Base-by-base conservation (phyloP, 371 early-diverging fungal genomes). In the Funneliformis caledonium region DNA sequence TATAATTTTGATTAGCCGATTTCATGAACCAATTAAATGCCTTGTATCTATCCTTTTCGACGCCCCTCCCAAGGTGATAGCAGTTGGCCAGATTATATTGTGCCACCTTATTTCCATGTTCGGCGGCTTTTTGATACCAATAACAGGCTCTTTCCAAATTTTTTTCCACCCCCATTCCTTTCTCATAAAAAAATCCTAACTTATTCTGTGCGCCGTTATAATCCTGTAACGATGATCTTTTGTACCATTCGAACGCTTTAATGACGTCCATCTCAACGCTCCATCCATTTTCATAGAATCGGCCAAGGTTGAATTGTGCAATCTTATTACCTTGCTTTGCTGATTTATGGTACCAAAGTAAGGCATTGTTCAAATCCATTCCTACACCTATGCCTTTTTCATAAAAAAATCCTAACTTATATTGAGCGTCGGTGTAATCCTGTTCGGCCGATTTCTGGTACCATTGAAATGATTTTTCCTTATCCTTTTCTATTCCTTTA, bases 171-270 rank as follows among this genome's bases (percentile, higher is more conserved):
- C 72, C 22, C 11, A 14, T 47, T 4, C 72, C 72, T 16, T 22
- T 11, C n/a, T 72, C 47, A 48, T 72, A 72, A 47, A 43, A 72
- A 19, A 45, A 50, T 31, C 72, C 72, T n/a, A 59, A 59, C 4
- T 59, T 19, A 59, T 59, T 59, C n/a, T 19, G 19, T 19, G 59
- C 59, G 52, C 52, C 5, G 45, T 47, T 31, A 47, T 48, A 19
- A 45, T 37, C 11, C 73, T 48, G 19, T 42, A 12, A n/a, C 7
- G 16, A 45, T 9, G 45, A 22, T 14, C 73, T 72, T 3, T 43
- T 50, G 11, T 83, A 83, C 92, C 92, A 94, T 67, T 85, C 80
- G 76, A 93, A 87, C 16, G 94, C 94, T 82, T 88, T 86, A 31
- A 78, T 79, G 1, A 89, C 82, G 79, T 93, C 86, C 81, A 85